A percentile compares a stretch with the other conserved stretches of the same genome.
phyloP scores from a whole-genome alignment of 768 basidiomycete species.

The Termitomyces sp. region DNA sequence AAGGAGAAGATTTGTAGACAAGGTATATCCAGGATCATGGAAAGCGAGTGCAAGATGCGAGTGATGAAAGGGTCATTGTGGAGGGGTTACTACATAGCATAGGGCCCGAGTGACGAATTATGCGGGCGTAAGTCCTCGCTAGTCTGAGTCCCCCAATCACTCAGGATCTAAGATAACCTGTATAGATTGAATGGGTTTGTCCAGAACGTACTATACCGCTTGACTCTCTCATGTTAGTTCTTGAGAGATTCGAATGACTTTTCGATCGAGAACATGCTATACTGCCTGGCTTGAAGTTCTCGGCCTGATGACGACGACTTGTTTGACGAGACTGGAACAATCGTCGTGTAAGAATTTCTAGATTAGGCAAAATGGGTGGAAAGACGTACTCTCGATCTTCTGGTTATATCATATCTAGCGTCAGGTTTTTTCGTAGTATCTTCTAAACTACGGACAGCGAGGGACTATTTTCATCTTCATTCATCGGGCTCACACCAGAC shows the following conservation, averaged over 20 bases:
- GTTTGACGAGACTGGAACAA: slow-evolving; percentile 49
- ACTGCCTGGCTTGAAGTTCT: slow-evolving; percentile 76
- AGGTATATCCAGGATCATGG: too few relatives aligned
- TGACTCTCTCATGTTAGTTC: slow-evolving; percentile 31
- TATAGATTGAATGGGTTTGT: too few relatives aligned
- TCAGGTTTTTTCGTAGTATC: slow-evolving; percentile 74
- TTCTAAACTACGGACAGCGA: slow-evolving; percentile 52
- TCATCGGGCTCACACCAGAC: slow-evolving; percentile 70
- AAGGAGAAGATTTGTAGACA: too few relatives aligned
- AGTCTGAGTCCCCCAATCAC: slow-evolving; percentile 51
- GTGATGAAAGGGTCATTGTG: too few relatives aligned
- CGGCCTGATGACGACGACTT: slow-evolving; percentile 53
- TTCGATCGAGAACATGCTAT: slow-evolving; percentile 29
- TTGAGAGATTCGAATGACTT: slow-evolving; percentile 39
- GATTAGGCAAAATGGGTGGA: background rate
- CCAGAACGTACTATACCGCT: too few relatives aligned
- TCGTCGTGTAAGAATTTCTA: background rate
- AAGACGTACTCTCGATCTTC: slow-evolving; percentile 44
- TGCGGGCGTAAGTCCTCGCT: slow-evolving; percentile 52
- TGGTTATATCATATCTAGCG: slow-evolving; percentile 57
- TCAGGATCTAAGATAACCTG: too few relatives aligned
- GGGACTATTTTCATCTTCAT: slow-evolving; percentile 58
- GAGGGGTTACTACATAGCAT: too few relatives aligned
- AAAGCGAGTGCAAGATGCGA: too few relatives aligned
- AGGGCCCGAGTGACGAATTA: slow-evolving; percentile 62